Base-by-base conservation (phyloP, 495 filamentous ascomycete genomes). In the Podospora pseudocomata region DNA sequence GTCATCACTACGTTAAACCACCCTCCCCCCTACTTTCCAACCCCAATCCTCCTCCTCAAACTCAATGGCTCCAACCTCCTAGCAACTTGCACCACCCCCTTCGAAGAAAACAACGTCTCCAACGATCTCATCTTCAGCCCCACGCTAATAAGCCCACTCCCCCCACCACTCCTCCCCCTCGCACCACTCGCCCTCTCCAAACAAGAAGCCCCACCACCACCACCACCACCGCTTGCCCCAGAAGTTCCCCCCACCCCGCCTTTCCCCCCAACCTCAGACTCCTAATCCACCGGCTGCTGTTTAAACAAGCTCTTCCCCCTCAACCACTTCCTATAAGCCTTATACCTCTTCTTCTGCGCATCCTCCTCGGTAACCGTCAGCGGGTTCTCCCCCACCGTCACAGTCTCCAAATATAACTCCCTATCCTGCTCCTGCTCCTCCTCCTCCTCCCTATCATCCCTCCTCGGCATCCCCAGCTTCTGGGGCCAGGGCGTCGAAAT, bases 321-420 rank as follows among this genome's bases (percentile, higher is more conserved):
- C 73, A 97, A 80, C 94, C 94, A 98, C 79, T 97, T 94, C 73
- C 89, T 82, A 78, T 99, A 99, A 0, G 93, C 92, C 79, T 93
- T 97, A 77, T 99, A 99, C 70, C 96, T 81, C 84, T 97, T 97
- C 84, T 95, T 97, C 44, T 82, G 80, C 60, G 86, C 82, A 77
- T 98, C 95, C 73, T 94, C 92, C 55, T 91, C 87, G 16, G 85
- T 88, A 18, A 98, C 94, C n/a, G 91, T 92, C 34, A 99, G 80
- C 9, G 92, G 91, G 70, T 97, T 91, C 27, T 95, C 92, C 18
- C 84, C 86, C 3, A 97, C 86, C 49, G 81, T 81, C 28, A 97
- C 76, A 74, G 92, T 92, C 60, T 95, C 90, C 13, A 78, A 81
- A 75, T 94, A 97, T 65, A 91, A 86, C 53, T 84, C 85, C 63